These are phyloP conservation scores for Clarireedia hainanense DNA, from an alignment of 2,329 filamentous ascomycete genomes.

Conservation along the genomic window DNA sequence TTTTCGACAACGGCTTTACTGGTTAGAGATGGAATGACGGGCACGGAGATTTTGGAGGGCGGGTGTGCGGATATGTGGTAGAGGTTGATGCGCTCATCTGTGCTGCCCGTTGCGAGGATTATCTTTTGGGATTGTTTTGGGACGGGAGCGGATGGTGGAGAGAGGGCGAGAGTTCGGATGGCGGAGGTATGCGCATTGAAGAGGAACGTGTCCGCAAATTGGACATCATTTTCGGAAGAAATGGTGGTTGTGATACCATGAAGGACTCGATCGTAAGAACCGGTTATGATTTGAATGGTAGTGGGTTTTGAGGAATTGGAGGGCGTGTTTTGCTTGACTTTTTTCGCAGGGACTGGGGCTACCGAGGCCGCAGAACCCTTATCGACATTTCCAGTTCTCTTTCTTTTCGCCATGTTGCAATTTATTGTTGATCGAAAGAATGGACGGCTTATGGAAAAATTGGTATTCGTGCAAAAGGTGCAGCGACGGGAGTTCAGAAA, in stretches of 20 bases:
- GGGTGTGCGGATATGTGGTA: constrained; percentile 76
- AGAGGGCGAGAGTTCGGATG: constrained; percentile 82
- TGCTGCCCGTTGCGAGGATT: constrained; percentile 82
- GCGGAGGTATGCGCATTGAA: constrained; percentile 91
- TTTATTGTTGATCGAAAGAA: background rate
- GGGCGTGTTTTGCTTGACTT: constrained; percentile 19
- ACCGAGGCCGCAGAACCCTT: constrained; percentile 4
- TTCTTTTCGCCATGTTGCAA: constrained; percentile 27
- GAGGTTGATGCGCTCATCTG: constrained; percentile 90
- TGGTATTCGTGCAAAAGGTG: background rate
- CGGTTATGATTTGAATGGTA: constrained; percentile 82
- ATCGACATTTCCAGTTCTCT: constrained; percentile 22
- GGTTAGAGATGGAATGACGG: constrained; percentile 57
- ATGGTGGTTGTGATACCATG: constrained; percentile 83
- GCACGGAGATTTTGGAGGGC: constrained; percentile 48
- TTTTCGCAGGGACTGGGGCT: constrained; percentile 17
- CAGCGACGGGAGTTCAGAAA: background rate
- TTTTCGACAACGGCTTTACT: constrained; percentile 75
- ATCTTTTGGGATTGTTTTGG: constrained; percentile 68
- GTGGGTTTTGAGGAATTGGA: constrained; percentile 28
- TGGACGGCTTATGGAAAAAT: background rate
- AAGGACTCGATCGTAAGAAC: constrained; percentile 88
- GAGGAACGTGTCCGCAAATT: constrained; percentile 87
- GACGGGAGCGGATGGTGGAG: constrained; percentile 57
- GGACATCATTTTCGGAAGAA: constrained; percentile 37